Conservation (phyloP, 169 alveolate genomes). For the Plasmodium yoelii region DNA sequence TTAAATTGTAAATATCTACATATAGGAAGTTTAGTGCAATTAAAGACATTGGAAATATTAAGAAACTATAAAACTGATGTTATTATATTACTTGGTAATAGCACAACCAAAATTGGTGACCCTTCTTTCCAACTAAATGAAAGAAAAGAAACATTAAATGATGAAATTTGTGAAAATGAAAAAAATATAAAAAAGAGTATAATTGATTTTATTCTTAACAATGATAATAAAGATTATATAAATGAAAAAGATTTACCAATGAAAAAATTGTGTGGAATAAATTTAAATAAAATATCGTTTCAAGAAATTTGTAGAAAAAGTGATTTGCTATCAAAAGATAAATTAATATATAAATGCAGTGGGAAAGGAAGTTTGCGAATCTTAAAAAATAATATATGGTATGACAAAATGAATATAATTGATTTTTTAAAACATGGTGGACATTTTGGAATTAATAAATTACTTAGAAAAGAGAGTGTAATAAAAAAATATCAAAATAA, state of each 20-base stretch:
- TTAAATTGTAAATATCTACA: slow-evolving; percentile 82
- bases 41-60: slow-evolving; percentile 82
- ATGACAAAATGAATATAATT: slow-evolving; percentile 72
- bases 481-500: slow-evolving; percentile 18
- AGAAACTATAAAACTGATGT: slow-evolving; percentile 78
- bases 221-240: not conserved
- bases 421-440: slow-evolving; percentile 80
- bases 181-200: slow-evolving; percentile 1
- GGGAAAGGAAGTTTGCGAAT: slow-evolving; percentile 43
- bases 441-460: slow-evolving; percentile 78
- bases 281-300: not conserved
- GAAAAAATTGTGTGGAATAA: too few species aligned
- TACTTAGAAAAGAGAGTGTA: slow-evolving; percentile 81
- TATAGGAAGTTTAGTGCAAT: slow-evolving; percentile 85
- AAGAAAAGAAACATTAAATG: slow-evolving; percentile 26
- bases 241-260: too few species aligned
- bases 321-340: slow-evolving; percentile 16
- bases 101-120: slow-evolving; percentile 87
- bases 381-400: slow-evolving; percentile 78
- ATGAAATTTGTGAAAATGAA: slow-evolving; percentile 38
- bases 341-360: slow-evolving; percentile 51
- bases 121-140: slow-evolving; percentile 84
- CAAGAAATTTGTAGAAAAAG: slow-evolving; percentile 34
- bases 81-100: slow-evolving; percentile 85
- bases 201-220: slow-evolving; percentile 46